These are phyloP conservation scores for Nyctanthes arbortristis DNA, from an alignment of 257 asterid species.

Conservation along the genomic window DNA sequence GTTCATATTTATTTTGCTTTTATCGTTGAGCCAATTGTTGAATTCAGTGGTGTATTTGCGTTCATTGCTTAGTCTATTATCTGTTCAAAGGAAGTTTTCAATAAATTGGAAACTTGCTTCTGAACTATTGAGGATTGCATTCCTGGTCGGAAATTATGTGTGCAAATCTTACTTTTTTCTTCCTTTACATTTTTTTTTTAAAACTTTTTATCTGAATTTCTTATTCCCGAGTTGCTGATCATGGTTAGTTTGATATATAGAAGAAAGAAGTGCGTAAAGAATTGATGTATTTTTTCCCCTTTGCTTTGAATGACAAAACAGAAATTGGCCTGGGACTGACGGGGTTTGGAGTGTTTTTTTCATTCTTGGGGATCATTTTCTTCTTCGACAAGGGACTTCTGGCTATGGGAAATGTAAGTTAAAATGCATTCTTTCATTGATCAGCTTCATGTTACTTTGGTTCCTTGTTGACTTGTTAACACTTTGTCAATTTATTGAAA, in stretches of 20 bases:
- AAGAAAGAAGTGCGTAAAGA: neutral
- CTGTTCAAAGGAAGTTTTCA: neutral
- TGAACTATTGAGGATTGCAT: neutral
- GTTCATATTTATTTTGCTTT: neutral
- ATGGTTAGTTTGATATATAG: neutral
- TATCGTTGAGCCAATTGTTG: neutral
- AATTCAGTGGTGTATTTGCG: neutral
- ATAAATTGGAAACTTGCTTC: neutral
- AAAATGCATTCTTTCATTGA: slow-evolving; percentile 5
- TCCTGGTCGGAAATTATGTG: neutral
- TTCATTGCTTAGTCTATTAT: neutral
- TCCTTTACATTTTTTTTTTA: too few species aligned
- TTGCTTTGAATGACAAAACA: slow-evolving; percentile 38
- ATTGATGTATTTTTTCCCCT: slow-evolving; percentile 18
- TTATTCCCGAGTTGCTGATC: neutral
- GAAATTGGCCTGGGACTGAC: slow-evolving; percentile 98
- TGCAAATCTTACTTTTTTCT: neutral
- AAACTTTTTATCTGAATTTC: too few species aligned
- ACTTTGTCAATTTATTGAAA: slow-evolving; percentile 25
- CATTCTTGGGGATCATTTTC: slow-evolving; percentile 80
- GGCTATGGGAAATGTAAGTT: slow-evolving; percentile 95
- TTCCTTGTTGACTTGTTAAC: neutral
- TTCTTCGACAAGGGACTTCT: slow-evolving; percentile 92
- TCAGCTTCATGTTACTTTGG: slow-evolving; percentile 9
- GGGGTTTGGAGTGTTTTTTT: slow-evolving; percentile 87